These are phyloP conservation scores for Ceratobasidium theobromae DNA, from an alignment of 1,284 basidiomycete genomes.

Conservation along the genomic window DNA sequence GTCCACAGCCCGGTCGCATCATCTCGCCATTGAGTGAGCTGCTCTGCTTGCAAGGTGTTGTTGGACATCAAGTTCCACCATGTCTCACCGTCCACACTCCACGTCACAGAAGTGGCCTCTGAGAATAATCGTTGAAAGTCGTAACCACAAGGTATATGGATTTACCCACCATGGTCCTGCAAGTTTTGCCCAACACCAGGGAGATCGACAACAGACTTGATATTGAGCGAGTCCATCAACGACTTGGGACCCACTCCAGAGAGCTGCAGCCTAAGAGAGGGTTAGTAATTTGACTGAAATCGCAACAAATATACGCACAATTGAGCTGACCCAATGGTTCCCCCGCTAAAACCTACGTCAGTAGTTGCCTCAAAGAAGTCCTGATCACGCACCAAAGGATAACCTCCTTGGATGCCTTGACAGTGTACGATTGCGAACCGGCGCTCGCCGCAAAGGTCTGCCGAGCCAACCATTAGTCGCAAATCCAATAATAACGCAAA, in stretches of 20 bases:
- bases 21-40: slow-evolving; percentile 39
- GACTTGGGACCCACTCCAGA: slow-evolving; percentile 64
- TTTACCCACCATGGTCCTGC: slow-evolving; percentile 53
- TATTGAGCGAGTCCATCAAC: slow-evolving; percentile 51
- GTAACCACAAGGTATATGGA: no score
- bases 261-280: slow-evolving; percentile 42
- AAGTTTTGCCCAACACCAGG: slow-evolving; percentile 58
- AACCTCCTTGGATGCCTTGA: slow-evolving; percentile 58
- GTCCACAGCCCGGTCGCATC: slow-evolving; percentile 43
- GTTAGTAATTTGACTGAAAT: not conserved
- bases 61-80: slow-evolving; percentile 42
- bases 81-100: slow-evolving; percentile 35
- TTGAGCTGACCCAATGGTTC: slow-evolving; percentile 25
- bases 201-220: slow-evolving; percentile 56
- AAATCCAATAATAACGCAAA: not conserved
- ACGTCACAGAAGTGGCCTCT: slow-evolving; percentile 16
- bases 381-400: slow-evolving; percentile 46
- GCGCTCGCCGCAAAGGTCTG: slow-evolving; percentile 14
- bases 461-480: not conserved
- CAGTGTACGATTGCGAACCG: slow-evolving; percentile 35
- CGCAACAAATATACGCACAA: slow-evolving; percentile 47
- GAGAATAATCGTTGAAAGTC: no score
- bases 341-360: not conserved
- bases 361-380: not conserved
- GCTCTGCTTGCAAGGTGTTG: slow-evolving; percentile 36